Evolutionary conservation across 495 filamentous ascomycete genomes (phyloP).

Genomic region (Neurospora sp.): DNA sequence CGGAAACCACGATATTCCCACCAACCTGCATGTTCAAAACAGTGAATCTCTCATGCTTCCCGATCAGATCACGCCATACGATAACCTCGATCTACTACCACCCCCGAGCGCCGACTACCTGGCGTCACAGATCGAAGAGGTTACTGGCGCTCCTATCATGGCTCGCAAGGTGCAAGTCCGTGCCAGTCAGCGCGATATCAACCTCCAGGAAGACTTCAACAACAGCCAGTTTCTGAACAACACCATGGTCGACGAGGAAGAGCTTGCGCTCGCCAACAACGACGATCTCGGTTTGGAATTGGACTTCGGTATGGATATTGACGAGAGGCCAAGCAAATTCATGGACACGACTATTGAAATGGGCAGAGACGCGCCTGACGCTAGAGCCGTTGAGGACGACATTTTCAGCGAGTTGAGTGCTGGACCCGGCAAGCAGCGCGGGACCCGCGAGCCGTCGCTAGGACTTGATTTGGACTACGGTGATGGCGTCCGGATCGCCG

Average conservation of each 20-base stretch:
- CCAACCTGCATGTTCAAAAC: slow-evolving; percentile 49
- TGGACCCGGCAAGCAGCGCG: slow-evolving; percentile 35
- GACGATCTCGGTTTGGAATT: slow-evolving; percentile 50
- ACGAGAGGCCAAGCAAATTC: slow-evolving; percentile 30
- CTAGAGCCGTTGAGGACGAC: slow-evolving; percentile 59
- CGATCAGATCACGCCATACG: slow-evolving; percentile 81
- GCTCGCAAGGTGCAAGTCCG: slow-evolving; percentile 39
- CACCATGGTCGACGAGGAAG: slow-evolving; percentile 44
- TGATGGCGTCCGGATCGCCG: slow-evolving; percentile 42
- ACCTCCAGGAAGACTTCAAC: slow-evolving; percentile 47
- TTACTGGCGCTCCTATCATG: slow-evolving; percentile 36
- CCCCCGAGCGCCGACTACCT: slow-evolving; percentile 68
- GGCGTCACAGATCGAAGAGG: slow-evolving; percentile 52
- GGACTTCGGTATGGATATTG: slow-evolving; percentile 49
- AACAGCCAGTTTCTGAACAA: slow-evolving; percentile 63
- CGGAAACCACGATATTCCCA: slow-evolving; percentile 71
- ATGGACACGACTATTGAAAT: slow-evolving; percentile 67
- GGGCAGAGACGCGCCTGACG: slow-evolving; percentile 66
- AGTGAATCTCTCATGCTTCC: slow-evolving; percentile 69
- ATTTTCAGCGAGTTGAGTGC: slow-evolving; percentile 56
- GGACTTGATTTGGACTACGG: slow-evolving; percentile 40
- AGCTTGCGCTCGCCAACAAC: slow-evolving; percentile 38
- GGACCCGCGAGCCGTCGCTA: slow-evolving; percentile 31
- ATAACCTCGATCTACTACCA: slow-evolving; percentile 58
- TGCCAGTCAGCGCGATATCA: slow-evolving; percentile 54